phyloP scores from a whole-genome alignment of 306 rosid species.

The Cicer judaicum region DNA sequence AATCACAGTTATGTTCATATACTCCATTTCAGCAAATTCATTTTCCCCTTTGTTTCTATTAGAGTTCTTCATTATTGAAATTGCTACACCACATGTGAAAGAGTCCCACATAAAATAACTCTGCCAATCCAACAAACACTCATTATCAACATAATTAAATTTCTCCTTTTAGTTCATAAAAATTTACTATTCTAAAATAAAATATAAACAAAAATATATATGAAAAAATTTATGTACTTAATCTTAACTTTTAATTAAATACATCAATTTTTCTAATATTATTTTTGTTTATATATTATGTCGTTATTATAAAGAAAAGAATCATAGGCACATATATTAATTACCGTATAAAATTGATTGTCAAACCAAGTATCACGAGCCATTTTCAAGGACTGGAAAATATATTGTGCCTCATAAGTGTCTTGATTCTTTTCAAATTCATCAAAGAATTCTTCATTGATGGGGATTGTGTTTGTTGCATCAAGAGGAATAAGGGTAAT shows the following conservation, averaged over 20 bases:
- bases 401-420: slow-evolving; percentile 85
- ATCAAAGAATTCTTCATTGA: slow-evolving; percentile 65
- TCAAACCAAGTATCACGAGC: slow-evolving; percentile 78
- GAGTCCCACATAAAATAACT: slow-evolving; percentile 98
- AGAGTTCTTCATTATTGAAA: slow-evolving; percentile 76
- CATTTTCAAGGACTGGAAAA: slow-evolving; percentile 85
- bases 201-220: no score
- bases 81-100: slow-evolving; percentile 79
- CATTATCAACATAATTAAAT: slow-evolving; percentile 4
- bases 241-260: no score
- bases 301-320: not conserved
- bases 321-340: slow-evolving; percentile 1
- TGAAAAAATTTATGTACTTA: no score
- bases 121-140: slow-evolving; percentile 56
- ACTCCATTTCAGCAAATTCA: slow-evolving; percentile 89
- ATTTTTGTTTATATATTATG: no score
- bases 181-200: no score
- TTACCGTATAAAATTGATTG: slow-evolving; percentile 70
- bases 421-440: slow-evolving; percentile 68
- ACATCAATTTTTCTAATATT: no score
- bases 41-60: slow-evolving; percentile 55
- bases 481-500: slow-evolving; percentile 86
- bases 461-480: slow-evolving; percentile 90
- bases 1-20: slow-evolving; percentile 78
- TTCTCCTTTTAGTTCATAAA: slow-evolving; percentile 10